Percentiles rank a stretch among this genome's conserved stretches.
These are phyloP conservation scores for Trametes hirsuta DNA, from an alignment of 1,284 basidiomycete species.

Conservation along the genomic window DNA sequence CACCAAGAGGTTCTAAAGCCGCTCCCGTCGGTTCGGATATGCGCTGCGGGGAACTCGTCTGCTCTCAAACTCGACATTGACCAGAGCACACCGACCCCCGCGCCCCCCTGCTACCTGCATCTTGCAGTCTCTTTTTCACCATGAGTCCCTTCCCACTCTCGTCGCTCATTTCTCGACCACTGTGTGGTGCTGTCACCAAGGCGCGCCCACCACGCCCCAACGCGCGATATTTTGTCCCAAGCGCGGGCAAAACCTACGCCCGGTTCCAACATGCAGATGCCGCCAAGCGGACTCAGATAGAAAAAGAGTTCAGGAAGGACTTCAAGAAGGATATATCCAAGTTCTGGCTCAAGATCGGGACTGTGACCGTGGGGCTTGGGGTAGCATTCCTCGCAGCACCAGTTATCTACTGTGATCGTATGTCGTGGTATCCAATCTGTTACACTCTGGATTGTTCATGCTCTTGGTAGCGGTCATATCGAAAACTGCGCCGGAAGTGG, in stretches of 20 bases:
- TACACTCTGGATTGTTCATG: neutral
- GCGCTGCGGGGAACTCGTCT: too few relatives aligned
- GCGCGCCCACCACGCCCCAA: neutral
- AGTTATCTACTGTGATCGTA: constrained; percentile 39
- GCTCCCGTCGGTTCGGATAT: too few relatives aligned
- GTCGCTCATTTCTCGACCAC: constrained; percentile 12
- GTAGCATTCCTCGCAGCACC: constrained; percentile 29
- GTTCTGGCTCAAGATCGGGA: constrained; percentile 18
- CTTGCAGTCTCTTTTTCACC: neutral
- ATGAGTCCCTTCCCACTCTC: constrained; percentile 16
- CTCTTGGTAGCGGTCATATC: constrained; percentile 9
- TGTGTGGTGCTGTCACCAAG: constrained; percentile 5
- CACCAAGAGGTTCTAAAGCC: neutral
- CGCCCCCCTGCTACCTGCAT: neutral
- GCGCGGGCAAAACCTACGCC: neutral
- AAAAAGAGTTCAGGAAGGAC: neutral
- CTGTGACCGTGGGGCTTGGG: constrained; percentile 32
- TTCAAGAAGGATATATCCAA: neutral
- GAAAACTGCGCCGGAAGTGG: constrained; percentile 4
- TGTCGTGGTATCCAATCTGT: constrained; percentile 10
- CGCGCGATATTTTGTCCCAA: constrained; percentile 16
- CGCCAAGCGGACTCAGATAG: neutral
- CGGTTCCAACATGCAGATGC: neutral
- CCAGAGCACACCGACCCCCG: neutral
- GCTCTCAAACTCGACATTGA: neutral